These are phyloP conservation scores for Lactifluus echinatus DNA, from an alignment of 768 basidiomycete genomes.

Conservation along the genomic window DNA sequence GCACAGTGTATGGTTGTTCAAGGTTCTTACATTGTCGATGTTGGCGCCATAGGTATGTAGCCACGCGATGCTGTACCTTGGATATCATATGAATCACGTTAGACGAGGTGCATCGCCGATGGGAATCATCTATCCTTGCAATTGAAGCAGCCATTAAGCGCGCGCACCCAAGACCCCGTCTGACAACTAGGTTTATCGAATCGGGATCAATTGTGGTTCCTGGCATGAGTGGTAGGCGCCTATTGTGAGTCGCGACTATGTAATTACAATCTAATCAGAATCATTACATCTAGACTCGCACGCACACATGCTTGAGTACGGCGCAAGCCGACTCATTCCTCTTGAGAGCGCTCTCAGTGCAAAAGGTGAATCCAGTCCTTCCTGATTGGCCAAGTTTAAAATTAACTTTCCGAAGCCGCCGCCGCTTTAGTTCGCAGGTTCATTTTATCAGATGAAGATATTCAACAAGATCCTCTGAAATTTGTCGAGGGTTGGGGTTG, in stretches of 20 bases:
- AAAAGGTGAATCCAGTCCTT: constrained; percentile 34
- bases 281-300: constrained; percentile 53
- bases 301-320: constrained; percentile 72
- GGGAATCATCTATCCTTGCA: constrained; percentile 26
- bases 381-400: not conserved
- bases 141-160: constrained; percentile 19
- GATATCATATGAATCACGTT: constrained; percentile 8
- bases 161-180: constrained; percentile 22
- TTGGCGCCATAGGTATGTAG: constrained; percentile 47
- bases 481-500: constrained; percentile 80
- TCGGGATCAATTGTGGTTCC: constrained; percentile 58
- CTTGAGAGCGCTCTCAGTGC: constrained; percentile 54
- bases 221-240: constrained; percentile 55
- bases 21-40: constrained; percentile 40
- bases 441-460: constrained; percentile 48
- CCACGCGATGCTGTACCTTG: not conserved
- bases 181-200: constrained; percentile 41
- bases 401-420: constrained; percentile 38
- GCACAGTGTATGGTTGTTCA: constrained; percentile 59
- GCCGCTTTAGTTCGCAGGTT: constrained; percentile 52
- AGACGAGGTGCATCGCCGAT: constrained; percentile 38
- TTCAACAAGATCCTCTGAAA: constrained; percentile 46
- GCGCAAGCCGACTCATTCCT: constrained; percentile 53
- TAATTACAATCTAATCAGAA: constrained; percentile 18
- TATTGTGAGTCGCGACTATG: not conserved